Conservation (phyloP, 2,329 filamentous ascomycete genomes). For the Tolypocladium tropicale region DNA sequence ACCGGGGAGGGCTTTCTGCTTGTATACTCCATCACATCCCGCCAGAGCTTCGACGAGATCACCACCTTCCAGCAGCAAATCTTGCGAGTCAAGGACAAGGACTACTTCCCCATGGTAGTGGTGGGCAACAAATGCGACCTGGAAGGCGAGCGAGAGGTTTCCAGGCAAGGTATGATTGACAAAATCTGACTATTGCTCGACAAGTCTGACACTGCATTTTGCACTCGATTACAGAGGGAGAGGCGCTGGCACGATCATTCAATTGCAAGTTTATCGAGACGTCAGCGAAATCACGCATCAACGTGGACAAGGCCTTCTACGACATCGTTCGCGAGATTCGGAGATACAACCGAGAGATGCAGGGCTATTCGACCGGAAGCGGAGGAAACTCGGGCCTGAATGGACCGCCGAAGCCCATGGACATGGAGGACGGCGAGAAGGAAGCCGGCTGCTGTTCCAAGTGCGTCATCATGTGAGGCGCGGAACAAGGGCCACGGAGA, state of each 20-base stretch:
- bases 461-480: constrained; percentile 74
- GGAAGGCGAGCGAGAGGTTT: constrained; percentile 83
- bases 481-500: background rate
- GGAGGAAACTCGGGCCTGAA: constrained; percentile 52
- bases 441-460: constrained; percentile 74
- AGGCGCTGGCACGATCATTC: constrained; percentile 75
- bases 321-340: constrained; percentile 96
- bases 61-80: constrained; percentile 99
- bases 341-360: constrained; percentile 97
- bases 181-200: background rate
- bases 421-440: constrained; percentile 59
- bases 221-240: constrained; percentile 58
- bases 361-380: constrained; percentile 67
- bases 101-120: constrained; percentile 98
- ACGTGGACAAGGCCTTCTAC: constrained; percentile 97
- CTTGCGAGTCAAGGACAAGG: constrained; percentile 96
- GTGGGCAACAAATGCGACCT: constrained; percentile 99
- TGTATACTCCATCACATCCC: constrained; percentile 95
- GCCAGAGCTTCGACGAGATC: constrained; percentile 97
- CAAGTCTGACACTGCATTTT: constrained; percentile 1
- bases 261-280: constrained; percentile 99
- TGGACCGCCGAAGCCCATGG: constrained; percentile 62
- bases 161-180: constrained; percentile 67
- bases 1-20: constrained; percentile 96
- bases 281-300: constrained; percentile 94